These are phyloP conservation scores for Podosphaera aphanis DNA, from an alignment of 2,329 filamentous ascomycete species.

Conservation along the genomic window DNA sequence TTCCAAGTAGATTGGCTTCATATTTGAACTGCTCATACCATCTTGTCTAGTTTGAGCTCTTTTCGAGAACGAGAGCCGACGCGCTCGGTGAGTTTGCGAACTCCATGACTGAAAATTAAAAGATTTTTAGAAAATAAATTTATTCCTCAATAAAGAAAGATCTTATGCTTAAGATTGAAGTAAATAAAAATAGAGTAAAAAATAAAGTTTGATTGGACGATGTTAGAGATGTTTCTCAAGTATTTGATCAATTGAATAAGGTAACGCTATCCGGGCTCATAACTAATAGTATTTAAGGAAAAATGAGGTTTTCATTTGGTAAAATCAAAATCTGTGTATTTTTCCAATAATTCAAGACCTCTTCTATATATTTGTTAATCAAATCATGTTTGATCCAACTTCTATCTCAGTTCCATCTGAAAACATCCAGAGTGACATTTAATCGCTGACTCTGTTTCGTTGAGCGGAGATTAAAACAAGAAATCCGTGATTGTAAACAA, in stretches of 20 bases:
- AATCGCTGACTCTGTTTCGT: neutral
- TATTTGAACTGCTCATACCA: constrained; percentile 1
- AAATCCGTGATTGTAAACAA: no score
- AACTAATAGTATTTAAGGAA: no score
- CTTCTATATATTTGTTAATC: no score
- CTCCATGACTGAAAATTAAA: neutral
- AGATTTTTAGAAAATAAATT: no score
- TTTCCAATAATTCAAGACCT: no score
- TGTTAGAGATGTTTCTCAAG: neutral
- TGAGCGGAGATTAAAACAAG: no score
- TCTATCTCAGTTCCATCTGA: neutral
- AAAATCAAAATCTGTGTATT: no score
- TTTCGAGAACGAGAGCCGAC: neutral
- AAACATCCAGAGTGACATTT: neutral
- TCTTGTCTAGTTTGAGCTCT: neutral
- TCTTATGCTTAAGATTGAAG: neutral
- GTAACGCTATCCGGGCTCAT: neutral
- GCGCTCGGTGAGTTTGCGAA: neutral
- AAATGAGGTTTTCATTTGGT: no score
- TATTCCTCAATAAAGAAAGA: no score
- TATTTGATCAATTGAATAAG: neutral
- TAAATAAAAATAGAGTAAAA: neutral
- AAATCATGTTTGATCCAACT: no score
- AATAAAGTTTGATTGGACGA: neutral
- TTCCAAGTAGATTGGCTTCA: neutral